phyloP scores from a whole-genome alignment of 73 alveolate species.

The Blepharisma japonicum region DNA sequence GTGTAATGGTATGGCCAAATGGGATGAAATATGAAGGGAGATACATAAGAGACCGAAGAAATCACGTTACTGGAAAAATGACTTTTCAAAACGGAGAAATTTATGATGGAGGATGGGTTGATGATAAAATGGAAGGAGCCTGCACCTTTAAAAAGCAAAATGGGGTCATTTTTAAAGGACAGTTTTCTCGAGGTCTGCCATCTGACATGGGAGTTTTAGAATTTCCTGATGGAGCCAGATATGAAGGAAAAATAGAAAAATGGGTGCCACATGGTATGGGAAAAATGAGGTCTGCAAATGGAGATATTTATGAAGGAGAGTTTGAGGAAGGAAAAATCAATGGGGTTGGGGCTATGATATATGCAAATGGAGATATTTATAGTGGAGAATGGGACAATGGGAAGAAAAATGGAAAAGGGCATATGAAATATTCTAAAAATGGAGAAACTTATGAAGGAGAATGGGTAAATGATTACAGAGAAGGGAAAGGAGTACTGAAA shows the following conservation, averaged over 20 bases:
- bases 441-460: constrained; percentile 54
- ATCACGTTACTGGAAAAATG: constrained; percentile 71
- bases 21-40: constrained; percentile 44
- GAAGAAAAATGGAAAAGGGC: constrained; percentile 67
- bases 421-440: constrained; percentile 43
- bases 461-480: constrained; percentile 45
- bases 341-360: constrained; percentile 79
- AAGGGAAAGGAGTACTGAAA: constrained; percentile 43
- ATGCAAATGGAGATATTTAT: constrained; percentile 79
- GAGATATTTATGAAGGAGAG: constrained; percentile 85
- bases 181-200: constrained; percentile 35
- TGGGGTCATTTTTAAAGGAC: constrained; percentile 34
- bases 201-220: constrained; percentile 29
- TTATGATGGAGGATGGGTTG: constrained; percentile 81
- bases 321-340: constrained; percentile 69
- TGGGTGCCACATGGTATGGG: constrained; percentile 80
- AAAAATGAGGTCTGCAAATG: constrained; percentile 66
- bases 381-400: constrained; percentile 56
- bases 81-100: constrained; percentile 54
- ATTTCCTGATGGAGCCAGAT: constrained; percentile 46
- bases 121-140: constrained; percentile 72
- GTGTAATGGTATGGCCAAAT: constrained; percentile 59
- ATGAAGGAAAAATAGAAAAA: constrained; percentile 39
- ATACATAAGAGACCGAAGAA: constrained; percentile 43
- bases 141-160: constrained; percentile 41